A percentile compares a stretch with the other conserved stretches of the same genome.
Evolutionary conservation across 1,284 basidiomycete species (phyloP).

Genomic region (Retiboletus flavoniger): DNA sequence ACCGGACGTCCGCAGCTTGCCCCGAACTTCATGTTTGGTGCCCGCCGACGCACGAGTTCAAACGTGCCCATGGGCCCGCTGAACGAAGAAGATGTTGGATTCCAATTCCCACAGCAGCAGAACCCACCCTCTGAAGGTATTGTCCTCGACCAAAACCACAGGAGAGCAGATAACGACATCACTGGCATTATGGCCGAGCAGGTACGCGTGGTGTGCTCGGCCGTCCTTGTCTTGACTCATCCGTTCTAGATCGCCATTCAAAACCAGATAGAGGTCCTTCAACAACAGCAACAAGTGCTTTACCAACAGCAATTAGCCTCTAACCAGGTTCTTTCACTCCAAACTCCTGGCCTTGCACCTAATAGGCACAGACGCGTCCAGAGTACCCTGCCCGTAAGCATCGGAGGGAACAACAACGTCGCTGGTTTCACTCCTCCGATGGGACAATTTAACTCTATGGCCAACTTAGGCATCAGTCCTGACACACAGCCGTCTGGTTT

Average conservation of each 20-base stretch:
- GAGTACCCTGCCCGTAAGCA: constrained; percentile 72
- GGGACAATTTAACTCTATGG: constrained; percentile 65
- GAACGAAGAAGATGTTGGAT: constrained; percentile 74
- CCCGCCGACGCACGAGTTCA: constrained; percentile 54
- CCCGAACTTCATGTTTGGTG: constrained; percentile 86
- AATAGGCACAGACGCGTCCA: constrained; percentile 84
- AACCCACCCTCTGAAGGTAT: constrained; percentile 39
- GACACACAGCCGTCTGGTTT: constrained; percentile 64
- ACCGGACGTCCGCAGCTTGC: constrained; percentile 86
- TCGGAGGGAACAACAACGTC: constrained; percentile 45
- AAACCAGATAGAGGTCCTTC: constrained; percentile 86
- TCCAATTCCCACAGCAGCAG: constrained; percentile 80
- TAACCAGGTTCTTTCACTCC: constrained; percentile 69
- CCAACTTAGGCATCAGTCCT: constrained; percentile 56
- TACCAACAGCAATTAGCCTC: constrained; percentile 85
- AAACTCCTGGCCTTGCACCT: constrained; percentile 68
- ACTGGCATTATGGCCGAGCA: constrained; percentile 88
- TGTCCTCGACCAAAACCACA: constrained; percentile 45
- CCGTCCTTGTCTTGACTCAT: constrained; percentile 11
- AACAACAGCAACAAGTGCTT: constrained; percentile 85
- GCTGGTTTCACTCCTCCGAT: constrained; percentile 56
- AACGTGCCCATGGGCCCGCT: constrained; percentile 62
- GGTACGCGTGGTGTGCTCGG: constrained; percentile 42
- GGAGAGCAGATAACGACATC: constrained; percentile 71
- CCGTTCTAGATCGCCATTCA: constrained; percentile 79